Percentiles rank a stretch among this genome's conserved stretches.
These are phyloP conservation scores for Eutrema yunnanense DNA, from an alignment of 345 rosid species.

Conservation along the genomic window DNA sequence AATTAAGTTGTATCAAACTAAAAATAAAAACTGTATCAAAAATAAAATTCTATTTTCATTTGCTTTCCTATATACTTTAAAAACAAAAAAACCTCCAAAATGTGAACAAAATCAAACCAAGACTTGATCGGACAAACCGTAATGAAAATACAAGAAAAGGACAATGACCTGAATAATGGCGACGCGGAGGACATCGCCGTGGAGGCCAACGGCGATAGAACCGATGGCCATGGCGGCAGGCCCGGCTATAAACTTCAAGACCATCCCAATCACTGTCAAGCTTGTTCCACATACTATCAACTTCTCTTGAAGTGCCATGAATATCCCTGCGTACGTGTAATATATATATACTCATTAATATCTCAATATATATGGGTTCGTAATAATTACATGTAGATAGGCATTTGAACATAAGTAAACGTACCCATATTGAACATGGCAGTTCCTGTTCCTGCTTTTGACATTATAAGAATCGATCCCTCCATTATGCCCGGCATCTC, in stretches of 20 bases:
- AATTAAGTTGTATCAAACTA: background rate
- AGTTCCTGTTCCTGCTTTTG: constrained; percentile 92
- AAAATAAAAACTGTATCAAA: background rate
- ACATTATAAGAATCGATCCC: constrained; percentile 66
- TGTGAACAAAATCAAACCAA: background rate
- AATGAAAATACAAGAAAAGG: background rate
- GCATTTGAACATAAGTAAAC: background rate
- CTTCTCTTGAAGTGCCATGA: constrained; percentile 78
- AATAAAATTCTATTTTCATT: background rate
- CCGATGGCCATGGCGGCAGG: constrained; percentile 77
- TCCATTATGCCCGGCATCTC: constrained; percentile 78
- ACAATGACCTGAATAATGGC: constrained; percentile 60
- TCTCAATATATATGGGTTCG: background rate
- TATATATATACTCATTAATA: background rate
- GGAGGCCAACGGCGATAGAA: constrained; percentile 55
- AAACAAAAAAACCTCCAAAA: background rate
- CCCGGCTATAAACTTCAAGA: constrained; percentile 59
- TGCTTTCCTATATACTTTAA: background rate
- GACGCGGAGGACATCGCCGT: constrained; percentile 62
- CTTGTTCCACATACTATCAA: constrained; percentile 66
- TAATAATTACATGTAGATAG: background rate
- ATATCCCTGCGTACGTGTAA: constrained; percentile 49
- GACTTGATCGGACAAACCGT: background rate
- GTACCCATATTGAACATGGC: constrained; percentile 95
- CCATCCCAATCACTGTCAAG: constrained; percentile 49